A percentile compares a stretch with the other conserved stretches of the same genome.
These are phyloP conservation scores for Xylaria flabelliformis DNA, from an alignment of 495 filamentous ascomycete genomes.

Conservation along the genomic window DNA sequence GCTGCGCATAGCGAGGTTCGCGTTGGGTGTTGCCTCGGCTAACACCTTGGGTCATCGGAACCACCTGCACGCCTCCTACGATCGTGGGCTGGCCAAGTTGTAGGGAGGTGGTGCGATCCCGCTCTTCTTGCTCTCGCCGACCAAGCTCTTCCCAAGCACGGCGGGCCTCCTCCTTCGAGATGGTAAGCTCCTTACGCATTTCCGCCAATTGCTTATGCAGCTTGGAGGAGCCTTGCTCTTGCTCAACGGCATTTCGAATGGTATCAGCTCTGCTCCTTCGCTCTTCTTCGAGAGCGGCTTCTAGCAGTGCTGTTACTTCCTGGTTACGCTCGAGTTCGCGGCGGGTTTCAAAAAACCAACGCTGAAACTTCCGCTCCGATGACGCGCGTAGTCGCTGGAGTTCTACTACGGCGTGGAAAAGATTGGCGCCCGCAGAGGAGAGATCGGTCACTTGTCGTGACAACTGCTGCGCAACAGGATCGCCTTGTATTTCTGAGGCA, in stretches of 20 bases:
- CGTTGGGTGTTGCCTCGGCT: constrained; percentile 66
- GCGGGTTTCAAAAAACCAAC: constrained; percentile 97
- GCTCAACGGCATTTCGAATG: constrained; percentile 64
- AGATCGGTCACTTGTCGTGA: constrained; percentile 93
- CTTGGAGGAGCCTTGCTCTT: constrained; percentile 69
- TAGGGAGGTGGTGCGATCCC: constrained; percentile 85
- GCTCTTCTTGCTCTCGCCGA: constrained; percentile 89
- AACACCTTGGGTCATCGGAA: constrained; percentile 85
- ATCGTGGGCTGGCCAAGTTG: constrained; percentile 87
- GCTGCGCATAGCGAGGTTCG: constrained; percentile 47
- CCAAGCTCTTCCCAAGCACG: constrained; percentile 98
- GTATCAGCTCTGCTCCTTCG: constrained; percentile 70
- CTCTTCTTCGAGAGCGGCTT: constrained; percentile 75
- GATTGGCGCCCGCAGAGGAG: constrained; percentile 92
- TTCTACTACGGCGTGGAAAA: constrained; percentile 97
- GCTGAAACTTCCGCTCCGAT: constrained; percentile 95
- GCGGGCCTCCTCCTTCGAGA: constrained; percentile 94
- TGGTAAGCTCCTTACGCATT: constrained; percentile 87
- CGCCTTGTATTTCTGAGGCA: constrained; percentile 77
- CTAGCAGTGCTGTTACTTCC: constrained; percentile 82
- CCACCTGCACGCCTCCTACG: constrained; percentile 94
- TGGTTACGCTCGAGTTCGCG: constrained; percentile 83
- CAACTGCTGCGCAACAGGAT: constrained; percentile 85
- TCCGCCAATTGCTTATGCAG: constrained; percentile 79
- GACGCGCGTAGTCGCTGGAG: constrained; percentile 93